Evolutionary conservation across 2,329 filamentous ascomycete species (phyloP), one percentile per base, ranked within the genome.

Genomic region (Ascochyta lentis): DNA sequence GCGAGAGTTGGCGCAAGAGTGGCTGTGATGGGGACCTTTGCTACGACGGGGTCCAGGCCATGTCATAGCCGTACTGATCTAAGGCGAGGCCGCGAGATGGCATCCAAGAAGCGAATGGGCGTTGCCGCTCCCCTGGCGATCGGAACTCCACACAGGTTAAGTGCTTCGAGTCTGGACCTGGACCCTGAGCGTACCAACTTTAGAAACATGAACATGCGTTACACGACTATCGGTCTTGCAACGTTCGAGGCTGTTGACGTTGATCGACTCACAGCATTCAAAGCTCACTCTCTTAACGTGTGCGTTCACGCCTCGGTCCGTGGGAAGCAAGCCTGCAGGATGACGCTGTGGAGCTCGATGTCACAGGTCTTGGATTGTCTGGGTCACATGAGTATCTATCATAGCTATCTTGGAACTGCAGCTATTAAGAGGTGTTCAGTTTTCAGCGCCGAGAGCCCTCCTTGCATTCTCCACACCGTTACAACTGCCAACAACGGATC

Each of bases 11-110:
- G 6, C 38, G 35, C n/a, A 42, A 46, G 23, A 47, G 56, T 53
- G 63, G 60, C 60, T 66, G 62, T 64, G 57, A 47, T 52, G 52
- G 22, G 49, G 54, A 61, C 64, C 56, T 52, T 56, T 50, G 24
- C 47, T 39, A 24, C 23, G 37, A 39, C 10, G 13, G 24, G 35
- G 37, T 45, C 41, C 46, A 46, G 35, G 37, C 39, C 31, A 15
- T 46, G 13, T 27, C 33, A 35, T 44, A 33, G 33, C 29, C 12
- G 12, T 15, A 15, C 29, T 12, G 13, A 12, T 31, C 27, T 31
- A 1, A 4, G 29, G 29, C 29, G 33, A 35, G n/a, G n/a, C 6
- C n/a, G 33, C 6, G 15, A 39, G 27, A 38, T 39, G 44, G 27
- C n/a, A 6, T 47, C 9, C 43, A 46, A 22, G 19, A 56, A 50